These are phyloP conservation scores for Paratrypanosoma confusum DNA, from an alignment of 208 protist genomes.

Conservation along the genomic window DNA sequence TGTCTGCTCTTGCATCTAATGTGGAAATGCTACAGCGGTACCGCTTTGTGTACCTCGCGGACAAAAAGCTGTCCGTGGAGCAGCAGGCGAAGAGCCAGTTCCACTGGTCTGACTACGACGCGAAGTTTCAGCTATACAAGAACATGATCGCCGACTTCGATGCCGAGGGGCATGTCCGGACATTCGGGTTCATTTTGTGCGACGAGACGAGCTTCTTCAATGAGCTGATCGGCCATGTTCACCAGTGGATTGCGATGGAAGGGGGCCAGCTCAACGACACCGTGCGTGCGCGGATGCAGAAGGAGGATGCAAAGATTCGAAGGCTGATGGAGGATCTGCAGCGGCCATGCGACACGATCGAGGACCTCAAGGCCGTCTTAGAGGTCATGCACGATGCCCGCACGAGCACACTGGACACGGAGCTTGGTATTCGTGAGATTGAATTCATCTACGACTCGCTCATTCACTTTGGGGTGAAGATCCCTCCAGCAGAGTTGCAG, in stretches of 20 bases:
- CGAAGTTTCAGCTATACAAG: slow-evolving; percentile 91
- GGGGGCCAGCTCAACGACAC: slow-evolving; percentile 89
- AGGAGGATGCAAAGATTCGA: slow-evolving; percentile 59
- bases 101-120: slow-evolving; percentile 93
- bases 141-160: slow-evolving; percentile 91
- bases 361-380: slow-evolving; percentile 94
- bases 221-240: slow-evolving; percentile 85
- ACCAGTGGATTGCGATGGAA: slow-evolving; percentile 90
- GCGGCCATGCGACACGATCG: slow-evolving; percentile 84
- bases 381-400: slow-evolving; percentile 88
- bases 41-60: slow-evolving; percentile 88
- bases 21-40: slow-evolving; percentile 91
- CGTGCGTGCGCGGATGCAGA: slow-evolving; percentile 61
- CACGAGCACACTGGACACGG: slow-evolving; percentile 81
- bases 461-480: slow-evolving; percentile 80
- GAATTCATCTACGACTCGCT: slow-evolving; percentile 93
- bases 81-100: slow-evolving; percentile 88
- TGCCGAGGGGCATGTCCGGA: slow-evolving; percentile 66
- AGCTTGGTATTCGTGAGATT: slow-evolving; percentile 90
- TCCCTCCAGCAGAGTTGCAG: slow-evolving; percentile 70
- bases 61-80: slow-evolving; percentile 92
- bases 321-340: slow-evolving; percentile 84
- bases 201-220: slow-evolving; percentile 84
- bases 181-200: slow-evolving; percentile 94
- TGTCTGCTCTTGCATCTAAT: slow-evolving; percentile 77